Evolutionary conservation across 2,329 filamentous ascomycete genomes (phyloP), one percentile per base, ranked within the genome.

Genomic region (Trichoderma polysporum): DNA sequence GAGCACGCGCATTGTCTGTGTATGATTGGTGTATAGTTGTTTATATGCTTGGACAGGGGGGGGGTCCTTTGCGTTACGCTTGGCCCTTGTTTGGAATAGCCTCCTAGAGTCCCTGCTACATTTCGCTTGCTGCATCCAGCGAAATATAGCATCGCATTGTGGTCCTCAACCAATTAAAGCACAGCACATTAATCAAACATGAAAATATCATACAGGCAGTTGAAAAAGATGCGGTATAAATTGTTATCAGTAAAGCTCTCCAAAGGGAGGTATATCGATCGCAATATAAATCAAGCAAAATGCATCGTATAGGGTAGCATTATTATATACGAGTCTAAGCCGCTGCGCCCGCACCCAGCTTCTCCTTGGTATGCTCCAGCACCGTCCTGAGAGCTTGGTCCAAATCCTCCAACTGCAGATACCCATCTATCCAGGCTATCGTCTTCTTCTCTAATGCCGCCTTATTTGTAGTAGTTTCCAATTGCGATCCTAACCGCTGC

Each of bases 321-420:
- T 41, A 9, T 29, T 29, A 45, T 35, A n/a, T 27, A 25, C 41
- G 19, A 19, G 35, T 53, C 58, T 50, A 68, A 59, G 54, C 54
- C 12, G 35, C 29, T 5, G 29, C 29, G 25, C 27, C 45, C 22
- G 39, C 60, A 27, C 29, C 49, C 69, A 76, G 63, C 66, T 76
- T 77, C 45, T 66, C 72, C 75, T 79, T 83, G 0, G 83, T 86
- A 71, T 86, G 81, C 71, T 85, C 81, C 70, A 90, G 70, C 1
- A 90, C 87, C 8, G 79, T 81, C 67, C 79, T 79, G 69, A 90
- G 83, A 41, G 80, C 83, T n/a, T 80, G 77, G 72, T 90, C 88
- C 52, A 90, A 76, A 17, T 80, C 80, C 35, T 82, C 78, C 53
- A 81, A 72, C 2, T 74, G 79, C 49, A 89, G 71, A 39, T 87